These are phyloP conservation scores for Leishmania arabica DNA, from an alignment of 208 protist genomes.

Conservation along the genomic window DNA sequence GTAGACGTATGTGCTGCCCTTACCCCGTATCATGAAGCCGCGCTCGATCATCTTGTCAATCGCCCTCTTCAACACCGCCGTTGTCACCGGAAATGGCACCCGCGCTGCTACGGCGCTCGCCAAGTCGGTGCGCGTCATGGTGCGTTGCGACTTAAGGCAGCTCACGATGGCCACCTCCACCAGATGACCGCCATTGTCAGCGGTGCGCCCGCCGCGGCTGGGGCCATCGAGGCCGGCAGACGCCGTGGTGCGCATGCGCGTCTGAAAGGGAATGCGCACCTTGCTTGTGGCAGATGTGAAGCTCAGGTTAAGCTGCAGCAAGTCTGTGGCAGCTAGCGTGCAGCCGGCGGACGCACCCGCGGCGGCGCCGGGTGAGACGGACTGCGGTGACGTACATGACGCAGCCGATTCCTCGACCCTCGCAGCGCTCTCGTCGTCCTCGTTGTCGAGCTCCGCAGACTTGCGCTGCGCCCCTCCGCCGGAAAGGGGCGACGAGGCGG, in stretches of 20 bases:
- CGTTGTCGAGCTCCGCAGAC: background rate
- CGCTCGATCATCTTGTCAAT: conserved; percentile 95
- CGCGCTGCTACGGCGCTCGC: conserved; percentile 69
- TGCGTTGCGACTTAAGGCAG: conserved; percentile 92
- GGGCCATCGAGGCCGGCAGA: conserved; percentile 14
- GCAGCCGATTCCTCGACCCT: background rate
- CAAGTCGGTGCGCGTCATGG: conserved; percentile 84
- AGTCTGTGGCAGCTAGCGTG: conserved; percentile 30
- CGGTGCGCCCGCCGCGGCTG: conserved; percentile 26
- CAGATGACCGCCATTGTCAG: conserved; percentile 73
- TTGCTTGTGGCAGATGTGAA: conserved; percentile 39
- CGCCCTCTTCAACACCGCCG: conserved; percentile 89
- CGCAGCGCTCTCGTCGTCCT: conserved; percentile 4
- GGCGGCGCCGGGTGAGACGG: background rate
- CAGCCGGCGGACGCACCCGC: background rate
- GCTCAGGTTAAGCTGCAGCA: conserved; percentile 41
- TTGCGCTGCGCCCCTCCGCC: background rate
- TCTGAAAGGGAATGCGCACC: conserved; percentile 47
- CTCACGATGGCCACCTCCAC: conserved; percentile 94
- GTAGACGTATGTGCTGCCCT: conserved; percentile 86
- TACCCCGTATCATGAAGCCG: conserved; percentile 92
- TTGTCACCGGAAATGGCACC: conserved; percentile 89
- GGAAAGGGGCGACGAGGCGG: background rate
- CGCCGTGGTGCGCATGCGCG: conserved; percentile 15
- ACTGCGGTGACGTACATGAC: background rate